Evolutionary conservation across 768 basidiomycete species (phyloP), one percentile per base, ranked within the genome.

Genomic region (Hygrophoropsis aurantiaca): DNA sequence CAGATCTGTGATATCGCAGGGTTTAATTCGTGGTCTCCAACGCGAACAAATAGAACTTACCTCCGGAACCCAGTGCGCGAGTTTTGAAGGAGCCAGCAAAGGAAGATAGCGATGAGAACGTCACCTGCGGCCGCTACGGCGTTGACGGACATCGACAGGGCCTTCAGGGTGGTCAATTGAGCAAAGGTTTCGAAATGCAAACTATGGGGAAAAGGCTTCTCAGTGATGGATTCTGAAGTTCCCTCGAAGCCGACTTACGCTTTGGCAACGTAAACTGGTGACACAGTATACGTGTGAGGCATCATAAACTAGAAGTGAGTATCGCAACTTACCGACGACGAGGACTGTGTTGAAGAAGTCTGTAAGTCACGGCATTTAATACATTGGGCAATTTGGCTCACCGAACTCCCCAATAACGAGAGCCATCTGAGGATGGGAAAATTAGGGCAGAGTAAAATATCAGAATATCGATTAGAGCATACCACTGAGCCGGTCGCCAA

Each of bases 1-100:
- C 79, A 7, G 77, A 78, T 50, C 71, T 73, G 53, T 13, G 10
- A 26, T 23, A 30, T 6, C 13, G 6, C 27, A n/a, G n/a, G n/a
- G 27, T 30, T 30, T 30, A 30, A 13, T 7, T 7, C 13, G 13
- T 13, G 27, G 13, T 6, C 27, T 13, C 27, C 13, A 30, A 13
- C 6, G 6, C 27, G 6, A 30, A 7, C 7, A 13, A 30, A 6
- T 7, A 13, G 7, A 30, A 30, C 61, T 36, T 52, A 71, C 78
- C 62, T 74, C 40, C 65, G 69, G 61, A 80, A 81, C 2, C 79
- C 78, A 5, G 80, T 80, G 9, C 78, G 69, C 1, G 78, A 73
- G 13, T 48, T 61, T 11, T 77, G 72, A 26, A 82, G 64, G 47
- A 82, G 53, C 36, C 57, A 50, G 43, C 74, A 76, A 3, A 82